Base-by-base conservation (phyloP, 2,329 filamentous ascomycete genomes). In the Diaporthe eres region DNA sequence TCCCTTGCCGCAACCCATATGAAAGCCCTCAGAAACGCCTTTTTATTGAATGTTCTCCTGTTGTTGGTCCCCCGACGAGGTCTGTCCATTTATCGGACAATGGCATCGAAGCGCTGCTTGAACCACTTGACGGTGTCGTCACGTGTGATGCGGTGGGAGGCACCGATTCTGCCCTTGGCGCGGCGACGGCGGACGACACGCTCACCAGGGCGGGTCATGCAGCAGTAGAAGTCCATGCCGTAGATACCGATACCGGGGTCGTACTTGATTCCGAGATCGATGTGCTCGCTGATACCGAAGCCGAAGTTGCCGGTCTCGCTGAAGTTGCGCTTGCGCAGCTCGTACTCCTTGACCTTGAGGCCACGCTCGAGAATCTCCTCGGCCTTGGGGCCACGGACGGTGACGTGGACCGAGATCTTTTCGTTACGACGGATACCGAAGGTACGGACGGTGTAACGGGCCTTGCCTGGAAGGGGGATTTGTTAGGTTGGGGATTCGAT, bases 361-460 rank as follows among this genome's bases (percentile, higher is more conserved):
- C 97, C 97, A 92, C 97, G 96, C 95, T 99, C 97, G 86, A 99
- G 94, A 85, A 99, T 99, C 90, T 99, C 97, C 93, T 99, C 97
- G 79, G 97, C 97, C 94, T 92, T 85, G 89, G 97, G 96, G 86
- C 97, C 97, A 87, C 97, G 97, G 90, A 99, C 96, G 86, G 97
- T 99, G 86, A 99, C 97, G 92, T 99, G 97, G 82, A 99, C 97
- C 82, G 97, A 91, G 86, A 99, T 99, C 94, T 98, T 98, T 89
- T 99, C 97, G 94, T 99, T 99, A 95, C 97, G 96, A 88, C 97
- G 96, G 93, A 99, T 99, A 94, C 97, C 97, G 90, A 99, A 99
- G 86, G 96, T 98, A 91, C 97, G 96, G 92, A 99, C 97, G 83
- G 97, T 99, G 94, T 98, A 99, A 86, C 97, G 95, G 88, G 97